phyloP scores from a whole-genome alignment of 2,329 filamentous ascomycete species.

The Stachybotrys echinatus region DNA sequence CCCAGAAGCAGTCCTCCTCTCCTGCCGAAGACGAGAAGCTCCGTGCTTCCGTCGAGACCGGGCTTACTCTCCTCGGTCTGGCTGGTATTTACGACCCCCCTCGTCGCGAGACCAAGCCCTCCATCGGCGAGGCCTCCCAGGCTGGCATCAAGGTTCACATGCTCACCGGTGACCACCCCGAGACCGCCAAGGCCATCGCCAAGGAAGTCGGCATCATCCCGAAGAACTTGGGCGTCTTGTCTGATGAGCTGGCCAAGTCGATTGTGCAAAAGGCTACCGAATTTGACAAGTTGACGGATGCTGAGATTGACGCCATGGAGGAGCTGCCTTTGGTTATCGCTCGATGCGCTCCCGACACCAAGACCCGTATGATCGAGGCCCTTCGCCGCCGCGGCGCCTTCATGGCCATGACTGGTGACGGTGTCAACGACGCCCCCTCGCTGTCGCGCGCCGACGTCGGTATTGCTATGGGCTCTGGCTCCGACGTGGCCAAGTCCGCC shows the following conservation, averaged over 20 bases:
- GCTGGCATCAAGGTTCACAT: constrained; percentile 79
- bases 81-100: constrained; percentile 84
- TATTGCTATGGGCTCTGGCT: constrained; percentile 87
- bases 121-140: constrained; percentile 63
- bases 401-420: constrained; percentile 85
- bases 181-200: constrained; percentile 74
- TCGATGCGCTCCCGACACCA: constrained; percentile 78
- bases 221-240: constrained; percentile 52
- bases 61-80: constrained; percentile 72
- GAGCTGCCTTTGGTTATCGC: constrained; percentile 78
- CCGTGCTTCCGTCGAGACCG: constrained; percentile 59
- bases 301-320: constrained; percentile 68
- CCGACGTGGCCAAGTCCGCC: constrained; percentile 80
- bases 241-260: constrained; percentile 57
- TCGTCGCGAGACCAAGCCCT: constrained; percentile 69
- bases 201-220: constrained; percentile 74
- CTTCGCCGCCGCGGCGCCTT: constrained; percentile 71
- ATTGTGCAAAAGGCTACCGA: constrained; percentile 72
- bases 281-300: constrained; percentile 72
- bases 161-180: constrained; percentile 78
- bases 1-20: constrained; percentile 25
- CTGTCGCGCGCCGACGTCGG: constrained; percentile 78
- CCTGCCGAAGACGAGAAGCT: constrained; percentile 35
- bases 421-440: constrained; percentile 81
- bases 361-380: constrained; percentile 87